phyloP scores from a whole-genome alignment of 306 rosid genomes.

The Dalbergia cultrata region DNA sequence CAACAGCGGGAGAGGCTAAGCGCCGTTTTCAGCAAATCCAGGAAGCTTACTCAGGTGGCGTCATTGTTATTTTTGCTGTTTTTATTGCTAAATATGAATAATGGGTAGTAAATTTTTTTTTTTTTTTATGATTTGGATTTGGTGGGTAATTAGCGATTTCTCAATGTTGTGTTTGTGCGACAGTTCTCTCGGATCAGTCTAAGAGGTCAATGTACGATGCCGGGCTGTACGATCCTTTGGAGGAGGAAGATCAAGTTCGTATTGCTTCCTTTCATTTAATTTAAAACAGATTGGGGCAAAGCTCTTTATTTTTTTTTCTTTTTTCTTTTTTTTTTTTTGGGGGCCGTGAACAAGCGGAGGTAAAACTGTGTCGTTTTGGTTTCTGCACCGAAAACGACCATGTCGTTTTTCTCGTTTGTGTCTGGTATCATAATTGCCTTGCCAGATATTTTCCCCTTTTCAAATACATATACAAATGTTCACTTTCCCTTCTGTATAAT shows the following conservation, averaged over 20 bases:
- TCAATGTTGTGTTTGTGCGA: conserved; percentile 13
- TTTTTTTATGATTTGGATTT: background rate
- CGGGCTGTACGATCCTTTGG: conserved; percentile 81
- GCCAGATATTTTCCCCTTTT: background rate
- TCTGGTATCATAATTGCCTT: conserved; percentile 36
- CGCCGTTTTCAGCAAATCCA: conserved; percentile 93
- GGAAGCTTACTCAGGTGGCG: conserved; percentile 88
- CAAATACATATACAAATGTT: too few species aligned
- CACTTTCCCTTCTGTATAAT: background rate
- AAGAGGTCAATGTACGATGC: conserved; percentile 96
- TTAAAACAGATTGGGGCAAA: background rate
- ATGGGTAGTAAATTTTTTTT: background rate
- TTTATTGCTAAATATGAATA: background rate
- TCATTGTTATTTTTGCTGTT: background rate
- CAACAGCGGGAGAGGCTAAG: conserved; percentile 79
- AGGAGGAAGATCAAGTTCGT: conserved; percentile 86
- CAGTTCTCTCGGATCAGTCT: conserved; percentile 90
- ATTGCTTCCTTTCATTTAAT: conserved; percentile 11
- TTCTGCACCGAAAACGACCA: conserved; percentile 8
- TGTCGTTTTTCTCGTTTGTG: conserved; percentile 43
- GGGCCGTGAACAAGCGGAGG: conserved; percentile 42
- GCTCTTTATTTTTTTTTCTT: background rate
- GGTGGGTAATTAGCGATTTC: background rate
- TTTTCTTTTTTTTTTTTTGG: background rate
- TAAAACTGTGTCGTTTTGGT: conserved; percentile 53